phyloP scores from a whole-genome alignment of 192 early-diverging fungal species.

The Gaertneriomyces semiglobifer region DNA sequence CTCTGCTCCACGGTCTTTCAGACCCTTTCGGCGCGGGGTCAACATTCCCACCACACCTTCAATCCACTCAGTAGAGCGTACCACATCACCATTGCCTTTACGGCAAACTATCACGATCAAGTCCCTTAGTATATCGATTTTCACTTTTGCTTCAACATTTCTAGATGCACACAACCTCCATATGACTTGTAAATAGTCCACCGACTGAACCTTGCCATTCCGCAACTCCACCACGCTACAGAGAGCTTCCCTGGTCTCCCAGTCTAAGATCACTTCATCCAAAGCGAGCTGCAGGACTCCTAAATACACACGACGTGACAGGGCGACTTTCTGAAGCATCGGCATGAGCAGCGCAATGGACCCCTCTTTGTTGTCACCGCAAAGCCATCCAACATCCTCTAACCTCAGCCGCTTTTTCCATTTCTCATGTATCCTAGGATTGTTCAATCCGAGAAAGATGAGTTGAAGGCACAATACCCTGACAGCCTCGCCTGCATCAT shows the following conservation, averaged over 20 bases:
- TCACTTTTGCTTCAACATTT: background rate
- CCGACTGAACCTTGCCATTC: conserved; percentile 21
- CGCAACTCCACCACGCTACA: conserved; percentile 17
- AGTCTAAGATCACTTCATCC: conserved; percentile 35
- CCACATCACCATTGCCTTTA: conserved; percentile 29
- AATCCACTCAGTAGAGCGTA: conserved; percentile 3
- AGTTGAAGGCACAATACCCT: conserved; percentile 18
- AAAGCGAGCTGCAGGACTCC: conserved; percentile 34
- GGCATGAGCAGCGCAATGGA: background rate
- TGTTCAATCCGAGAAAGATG: conserved; percentile 4
- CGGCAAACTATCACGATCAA: conserved; percentile 17
- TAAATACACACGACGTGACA: conserved; percentile 26
- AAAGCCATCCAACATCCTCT: conserved; percentile 29
- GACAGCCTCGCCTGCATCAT: background rate
- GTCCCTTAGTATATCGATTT: conserved; percentile 21
- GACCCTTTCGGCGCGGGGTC: background rate
- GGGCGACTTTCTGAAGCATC: background rate
- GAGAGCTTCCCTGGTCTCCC: conserved; percentile 21
- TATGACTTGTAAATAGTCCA: conserved; percentile 18
- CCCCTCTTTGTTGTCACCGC: background rate
- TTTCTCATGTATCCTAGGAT: conserved; percentile 32
- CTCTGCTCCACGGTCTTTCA: background rate
- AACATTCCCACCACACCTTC: too few species aligned
- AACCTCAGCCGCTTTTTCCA: conserved; percentile 33
- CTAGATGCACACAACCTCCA: conserved; percentile 13